Base-by-base conservation (phyloP, 352 stramenopile species). In the Thraustochytrium striatum region DNA sequence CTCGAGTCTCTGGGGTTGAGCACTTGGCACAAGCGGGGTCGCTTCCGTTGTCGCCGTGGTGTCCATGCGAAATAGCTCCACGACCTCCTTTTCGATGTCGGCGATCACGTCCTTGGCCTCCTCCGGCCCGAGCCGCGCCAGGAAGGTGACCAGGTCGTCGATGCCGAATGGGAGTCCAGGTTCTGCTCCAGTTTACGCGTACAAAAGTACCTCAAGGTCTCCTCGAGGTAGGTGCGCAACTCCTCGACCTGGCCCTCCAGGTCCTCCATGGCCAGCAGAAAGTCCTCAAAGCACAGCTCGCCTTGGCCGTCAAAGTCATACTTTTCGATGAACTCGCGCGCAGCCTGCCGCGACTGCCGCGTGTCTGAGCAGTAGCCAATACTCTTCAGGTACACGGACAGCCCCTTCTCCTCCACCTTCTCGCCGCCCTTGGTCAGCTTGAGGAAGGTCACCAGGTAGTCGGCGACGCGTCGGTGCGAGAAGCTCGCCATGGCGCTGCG, bases 241-340 rank as follows among this genome's bases (percentile, higher is more conserved):
- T 75, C 65, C 11, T 41, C 52, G 16, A 75, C 30, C 30, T 75
- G 65, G 25, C 25, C 30, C 25, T 75, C 65, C 7, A 75, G 41
- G 19, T 35, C 28, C 41, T 75, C 65, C 65, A 75, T 75, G 16
- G 41, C 39, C 32, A 75, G 30, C 19, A 75, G 52, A 25, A 75
- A 75, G 36, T 75, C 65, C 19, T 75, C 65, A 13, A 68, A 68
- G 47, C 65, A 75, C 0, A 75, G 39, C 41, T 61, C 32, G 21
- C 65, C 65, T 19, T 25, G 65, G 41, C 65, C 58, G 11, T 39
- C n/a, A 7, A 68, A 75, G 47, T 75, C 65, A 75, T 75, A 75
- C 5, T 43, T 35, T 9, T 16, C 8, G 50, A 75, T 75, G 16
- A 75, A 21, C 16, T 1, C 25, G n/a, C 52, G 16, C 35, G 65